Conservation (phyloP, 139 green algal species). For the Pleodorina starrii region DNA sequence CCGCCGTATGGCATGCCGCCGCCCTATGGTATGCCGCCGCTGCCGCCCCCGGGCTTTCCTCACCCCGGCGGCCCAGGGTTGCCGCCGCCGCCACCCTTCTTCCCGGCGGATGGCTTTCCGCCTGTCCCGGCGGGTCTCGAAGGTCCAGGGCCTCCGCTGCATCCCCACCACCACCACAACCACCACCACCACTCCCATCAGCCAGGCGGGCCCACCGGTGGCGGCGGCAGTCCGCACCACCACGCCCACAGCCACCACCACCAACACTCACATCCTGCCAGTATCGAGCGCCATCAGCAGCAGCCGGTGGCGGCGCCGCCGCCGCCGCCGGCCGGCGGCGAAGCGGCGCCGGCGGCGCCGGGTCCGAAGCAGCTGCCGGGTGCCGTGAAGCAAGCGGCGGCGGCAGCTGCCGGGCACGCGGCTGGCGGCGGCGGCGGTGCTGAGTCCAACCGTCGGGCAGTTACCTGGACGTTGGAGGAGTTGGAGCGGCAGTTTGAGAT, state of each 20-base stretch:
- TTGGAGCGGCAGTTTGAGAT: conserved; percentile 34
- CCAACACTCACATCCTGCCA: no score
- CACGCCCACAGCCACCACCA: not conserved
- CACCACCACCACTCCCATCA: conserved; percentile 7
- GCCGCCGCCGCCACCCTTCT: not conserved
- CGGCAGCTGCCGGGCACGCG: not conserved
- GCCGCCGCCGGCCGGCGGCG: not conserved
- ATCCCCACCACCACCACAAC: conserved; percentile 37
- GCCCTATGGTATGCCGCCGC: not conserved
- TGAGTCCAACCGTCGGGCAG: not conserved
- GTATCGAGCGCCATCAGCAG: not conserved
- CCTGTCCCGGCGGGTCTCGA: not conserved
- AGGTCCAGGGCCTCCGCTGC: not conserved
- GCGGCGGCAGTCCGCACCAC: no score
- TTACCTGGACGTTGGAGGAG: conserved; percentile 38
- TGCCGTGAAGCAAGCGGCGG: not conserved
- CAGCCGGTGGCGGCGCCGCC: not conserved
- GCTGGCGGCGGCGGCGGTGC: not conserved
- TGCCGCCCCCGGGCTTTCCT: not conserved
- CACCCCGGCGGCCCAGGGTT: no score
- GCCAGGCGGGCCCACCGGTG: no score
- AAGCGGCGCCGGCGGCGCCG: not conserved
- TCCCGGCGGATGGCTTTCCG: not conserved
- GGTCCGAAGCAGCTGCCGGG: no score
- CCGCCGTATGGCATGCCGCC: not conserved